Base-by-base conservation (phyloP, 345 rosid species). In the Dovyalis caffra region DNA sequence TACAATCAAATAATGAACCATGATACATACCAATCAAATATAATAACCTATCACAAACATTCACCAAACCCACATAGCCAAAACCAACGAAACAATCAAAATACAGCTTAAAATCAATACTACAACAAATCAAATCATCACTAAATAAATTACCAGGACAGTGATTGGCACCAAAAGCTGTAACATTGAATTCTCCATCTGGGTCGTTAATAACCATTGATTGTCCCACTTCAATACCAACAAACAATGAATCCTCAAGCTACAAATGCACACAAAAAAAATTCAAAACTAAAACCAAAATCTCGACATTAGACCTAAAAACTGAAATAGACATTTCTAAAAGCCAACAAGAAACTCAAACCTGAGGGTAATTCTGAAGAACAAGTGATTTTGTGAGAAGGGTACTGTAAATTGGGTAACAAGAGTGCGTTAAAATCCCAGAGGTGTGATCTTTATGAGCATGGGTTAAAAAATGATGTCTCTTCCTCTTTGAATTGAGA, bases 101-200 rank as follows among this genome's bases (percentile, higher is more conserved):
- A 5, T 51, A 16, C 47, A 40, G 47, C 16, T 12, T 2, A 3
- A 28, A 29, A 45, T 49, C 23, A 33, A 18, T 16, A 2, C 33
- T 38, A 43, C 5, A 16, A 16, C n/a, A 25, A 40, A 67, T 25
- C 53, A 35, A 65, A 20, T 4, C 25, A 33, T 15, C 38, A 65
- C 18, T 12, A 25, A 37, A 23, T 26, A 3, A 61, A 21, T 51
- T 76, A 93, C 98, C 92, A 28, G 95, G 90, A 65, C 97, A 91
- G 63, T 93, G 98, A 84, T 90, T 89, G 25, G 97, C 95, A 83
- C 91, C 98, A 51, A 86, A 87, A 68, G 97, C 95, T 5, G 92
- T 84, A 31, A 91, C 92, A 0, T 75, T 77, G 49, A 91, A 93
- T 15, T 82, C 78, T 25, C 95, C 95, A 74, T 87, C 87, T 0